Base-by-base conservation (phyloP, 441 rosid species). In the Pelargonium australe region DNA sequence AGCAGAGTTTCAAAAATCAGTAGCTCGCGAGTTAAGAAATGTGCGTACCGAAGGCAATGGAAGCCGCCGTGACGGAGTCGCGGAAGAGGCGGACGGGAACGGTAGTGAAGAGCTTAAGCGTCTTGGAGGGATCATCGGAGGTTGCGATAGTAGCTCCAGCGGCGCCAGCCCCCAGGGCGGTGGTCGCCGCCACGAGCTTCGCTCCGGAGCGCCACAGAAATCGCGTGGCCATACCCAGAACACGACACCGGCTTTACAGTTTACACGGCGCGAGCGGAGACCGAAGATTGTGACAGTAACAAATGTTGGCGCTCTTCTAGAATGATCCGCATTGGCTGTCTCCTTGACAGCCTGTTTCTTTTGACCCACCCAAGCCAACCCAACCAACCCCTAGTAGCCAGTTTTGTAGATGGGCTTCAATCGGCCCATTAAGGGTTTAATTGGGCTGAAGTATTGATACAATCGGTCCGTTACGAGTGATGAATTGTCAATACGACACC, bases 41-140 rank as follows among this genome's bases (percentile, higher is more conserved):
- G 20, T 51, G 19, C 5, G 41, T 66, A 92, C 99, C 97, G 64
- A 90, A 90, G 69, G 89, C 91, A 5, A 95, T 85, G 75, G 97
- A 87, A 67, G 93, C 88, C 10, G 95, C 98, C 23, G 97, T 89
- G 4, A 81, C 64, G 70, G 97, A 44, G 80, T 84, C 81, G 51
- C 94, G 96, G 73, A 62, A 72, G 64, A 90, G 91, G 66, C 97
- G 97, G 61, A 78, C 70, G 25, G 99, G 96, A 51, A 91, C 84
- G 68, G 83, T 72, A 73, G 97, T 86, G 91, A 89, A 90, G 68
- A 91, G 86, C 87, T 91, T 86, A 73, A 85, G 68, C 37, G 91
- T 63, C 6, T 74, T 76, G 0, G 90, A 83, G 5, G 97, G 98
- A 66, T 95, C 89, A 2, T 90, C 96, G 51, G 97, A 85, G 25